Evolutionary conservation across 1,284 basidiomycete species (phyloP), one percentile per base, ranked within the genome.

Genomic region (Ceratobasidium sp.): DNA sequence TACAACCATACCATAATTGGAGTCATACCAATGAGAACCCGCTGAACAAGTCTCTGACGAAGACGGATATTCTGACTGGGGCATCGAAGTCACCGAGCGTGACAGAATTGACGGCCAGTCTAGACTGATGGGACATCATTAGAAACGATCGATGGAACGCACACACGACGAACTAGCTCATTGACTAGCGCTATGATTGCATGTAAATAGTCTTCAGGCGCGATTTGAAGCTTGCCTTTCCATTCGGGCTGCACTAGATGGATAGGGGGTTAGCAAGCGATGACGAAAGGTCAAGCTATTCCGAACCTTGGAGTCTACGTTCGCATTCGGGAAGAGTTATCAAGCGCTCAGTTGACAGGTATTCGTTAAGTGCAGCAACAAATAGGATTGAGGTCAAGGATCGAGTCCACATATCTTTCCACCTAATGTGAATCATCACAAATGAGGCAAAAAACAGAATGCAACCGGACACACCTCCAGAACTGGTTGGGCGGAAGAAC

Each of bases 201-300:
- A 76, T 93, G 93, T n/a, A 95, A 83, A 79, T 95, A 95, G 77
- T 95, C 93, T 79, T 95, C 93, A 1, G 86, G 88, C 8, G 89
- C 83, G 34, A 95, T 78, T 1, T 84, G 79, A 71, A 94, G 85
- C 50, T 87, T 84, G 77, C 90, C 89, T 69, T 85, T 84, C 90
- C 89, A 93, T 75, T 88, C 89, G 10, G 85, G 84, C 76, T 88
- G 83, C 61, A 94, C 92, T 94, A 74, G 8, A 43, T 72, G 30
- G 43, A 10, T 72, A 34, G 6, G 30, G 70, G 53, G 73, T 52
- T 73, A 16, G 64, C 58, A 41, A 69, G 23, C 26, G 39, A n/a
- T 65, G 26, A 52, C 43, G 70, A 45, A 26, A 30, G 34, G 65
- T 21, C 43, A 45, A 64, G 45, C 26, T 43, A 39, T n/a, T 5